phyloP scores from a whole-genome alignment of 176 grass and related monocot species.

The Rhynchospora tenuis region DNA sequence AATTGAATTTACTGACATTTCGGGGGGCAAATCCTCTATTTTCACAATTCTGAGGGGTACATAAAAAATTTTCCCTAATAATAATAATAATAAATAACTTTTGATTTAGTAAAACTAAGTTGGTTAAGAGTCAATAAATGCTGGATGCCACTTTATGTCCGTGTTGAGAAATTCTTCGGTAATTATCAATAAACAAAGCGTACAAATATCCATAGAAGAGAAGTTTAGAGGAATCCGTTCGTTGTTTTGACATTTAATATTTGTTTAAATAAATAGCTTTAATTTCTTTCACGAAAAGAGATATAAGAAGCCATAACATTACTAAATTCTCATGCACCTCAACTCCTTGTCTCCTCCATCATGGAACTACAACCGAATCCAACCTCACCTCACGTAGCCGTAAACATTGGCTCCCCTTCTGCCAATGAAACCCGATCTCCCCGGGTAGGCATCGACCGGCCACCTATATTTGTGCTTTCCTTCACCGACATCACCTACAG shows the following conservation, averaged over 20 bases:
- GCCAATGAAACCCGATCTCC: neutral
- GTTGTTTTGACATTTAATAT: neutral
- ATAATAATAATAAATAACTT: too few relatives aligned
- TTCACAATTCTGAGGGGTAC: too few relatives aligned
- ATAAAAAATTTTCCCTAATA: too few relatives aligned
- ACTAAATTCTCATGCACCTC: neutral
- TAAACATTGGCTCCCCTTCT: neutral
- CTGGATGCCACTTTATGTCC: neutral
- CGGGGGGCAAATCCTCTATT: too few relatives aligned
- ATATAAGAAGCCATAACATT: conserved; percentile 6
- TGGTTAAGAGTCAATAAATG: neutral
- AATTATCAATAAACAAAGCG: neutral
- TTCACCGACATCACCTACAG: conserved; percentile 55
- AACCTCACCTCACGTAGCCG: conserved; percentile 1
- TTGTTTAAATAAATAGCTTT: neutral
- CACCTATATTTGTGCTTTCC: conserved; percentile 43
- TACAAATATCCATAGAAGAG: too few relatives aligned
- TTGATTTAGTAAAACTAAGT: neutral
- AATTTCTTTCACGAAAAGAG: neutral
- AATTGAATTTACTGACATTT: too few relatives aligned
- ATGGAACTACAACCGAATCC: conserved; percentile 21
- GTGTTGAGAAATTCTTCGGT: neutral
- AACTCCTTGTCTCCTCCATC: neutral
- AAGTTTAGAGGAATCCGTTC: neutral
- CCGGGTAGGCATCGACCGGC: neutral